Evolutionary conservation across 164 flowering plant species (phyloP).

Genomic region (Euptelea pleiosperma): DNA sequence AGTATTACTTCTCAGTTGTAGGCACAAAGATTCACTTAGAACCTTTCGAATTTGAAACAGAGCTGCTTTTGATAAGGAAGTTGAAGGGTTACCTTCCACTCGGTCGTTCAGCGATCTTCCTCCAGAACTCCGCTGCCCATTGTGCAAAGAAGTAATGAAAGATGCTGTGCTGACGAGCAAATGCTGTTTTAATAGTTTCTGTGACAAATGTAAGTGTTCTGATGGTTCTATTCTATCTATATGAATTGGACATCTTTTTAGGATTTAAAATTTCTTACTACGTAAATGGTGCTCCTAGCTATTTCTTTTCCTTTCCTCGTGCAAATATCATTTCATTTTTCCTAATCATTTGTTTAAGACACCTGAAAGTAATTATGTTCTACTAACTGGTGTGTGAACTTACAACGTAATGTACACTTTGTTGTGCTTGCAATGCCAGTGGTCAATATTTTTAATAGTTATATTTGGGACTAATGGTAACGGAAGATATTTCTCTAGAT

Average conservation of each 20-base stretch:
- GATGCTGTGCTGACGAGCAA: slow-evolving; percentile 98
- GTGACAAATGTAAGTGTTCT: slow-evolving; percentile 78
- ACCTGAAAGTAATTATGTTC: too few species aligned
- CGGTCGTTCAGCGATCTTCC: slow-evolving; percentile 80
- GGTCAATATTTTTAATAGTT: too few species aligned
- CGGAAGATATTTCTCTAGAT: too few species aligned
- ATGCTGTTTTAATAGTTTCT: slow-evolving; percentile 93
- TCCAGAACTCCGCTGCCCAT: slow-evolving; percentile 85
- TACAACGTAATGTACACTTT: too few species aligned
- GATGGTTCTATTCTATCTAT: not conserved
- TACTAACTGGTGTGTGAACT: too few species aligned
- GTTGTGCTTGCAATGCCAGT: too few species aligned
- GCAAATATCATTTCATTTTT: too few species aligned
- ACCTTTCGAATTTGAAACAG: slow-evolving; percentile 31
- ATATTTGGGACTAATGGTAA: too few species aligned
- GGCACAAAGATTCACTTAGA: not conserved
- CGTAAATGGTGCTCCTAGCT: too few species aligned
- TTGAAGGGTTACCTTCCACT: slow-evolving; percentile 87
- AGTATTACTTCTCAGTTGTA: not conserved
- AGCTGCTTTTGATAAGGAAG: slow-evolving; percentile 95
- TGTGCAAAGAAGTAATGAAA: slow-evolving; percentile 96
- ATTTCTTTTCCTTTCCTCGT: too few species aligned
- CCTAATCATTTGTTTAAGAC: too few species aligned
- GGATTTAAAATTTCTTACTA: too few species aligned
- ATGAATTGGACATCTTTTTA: not conserved